A percentile compares a stretch with the other conserved stretches of the same genome.
These are phyloP conservation scores for Berberis thunbergii DNA, from an alignment of 164 flowering plant genomes.

Conservation along the genomic window DNA sequence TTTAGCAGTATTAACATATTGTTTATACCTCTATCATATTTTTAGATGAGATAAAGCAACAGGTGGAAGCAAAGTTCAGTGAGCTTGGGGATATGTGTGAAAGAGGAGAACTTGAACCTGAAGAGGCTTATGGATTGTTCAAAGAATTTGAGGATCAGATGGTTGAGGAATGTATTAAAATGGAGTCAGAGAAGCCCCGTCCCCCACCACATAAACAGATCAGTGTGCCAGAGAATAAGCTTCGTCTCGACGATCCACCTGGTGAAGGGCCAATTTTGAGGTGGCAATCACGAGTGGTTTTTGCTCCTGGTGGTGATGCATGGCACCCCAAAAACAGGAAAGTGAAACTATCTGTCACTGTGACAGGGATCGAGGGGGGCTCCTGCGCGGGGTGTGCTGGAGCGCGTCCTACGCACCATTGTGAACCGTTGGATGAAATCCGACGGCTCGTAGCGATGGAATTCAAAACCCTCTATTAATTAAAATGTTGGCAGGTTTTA, in stretches of 20 bases:
- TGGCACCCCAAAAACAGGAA: slow-evolving; percentile 97
- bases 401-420: too few species aligned
- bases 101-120: slow-evolving; percentile 66
- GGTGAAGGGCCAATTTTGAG: slow-evolving; percentile 93
- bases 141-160: slow-evolving; percentile 81
- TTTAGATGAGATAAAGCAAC: slow-evolving; percentile 65
- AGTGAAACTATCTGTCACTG: slow-evolving; percentile 85
- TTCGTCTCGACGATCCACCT: slow-evolving; percentile 69
- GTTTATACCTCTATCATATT: neutral
- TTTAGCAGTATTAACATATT: neutral
- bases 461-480: too few species aligned
- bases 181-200: slow-evolving; percentile 39
- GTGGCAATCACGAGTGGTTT: slow-evolving; percentile 77
- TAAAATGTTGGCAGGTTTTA: too few species aligned
- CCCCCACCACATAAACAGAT: slow-evolving; percentile 31
- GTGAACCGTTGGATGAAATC: too few species aligned
- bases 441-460: too few species aligned
- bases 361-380: too few species aligned
- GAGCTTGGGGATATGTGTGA: slow-evolving; percentile 86
- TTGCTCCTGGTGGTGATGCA: slow-evolving; percentile 88
- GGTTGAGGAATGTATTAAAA: slow-evolving; percentile 47
- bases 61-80: slow-evolving; percentile 63
- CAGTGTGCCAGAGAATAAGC: slow-evolving; percentile 29
- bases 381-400: too few species aligned
- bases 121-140: slow-evolving; percentile 61